phyloP scores from a whole-genome alignment of 495 filamentous ascomycete species.

The Neurospora tetrasperma region DNA sequence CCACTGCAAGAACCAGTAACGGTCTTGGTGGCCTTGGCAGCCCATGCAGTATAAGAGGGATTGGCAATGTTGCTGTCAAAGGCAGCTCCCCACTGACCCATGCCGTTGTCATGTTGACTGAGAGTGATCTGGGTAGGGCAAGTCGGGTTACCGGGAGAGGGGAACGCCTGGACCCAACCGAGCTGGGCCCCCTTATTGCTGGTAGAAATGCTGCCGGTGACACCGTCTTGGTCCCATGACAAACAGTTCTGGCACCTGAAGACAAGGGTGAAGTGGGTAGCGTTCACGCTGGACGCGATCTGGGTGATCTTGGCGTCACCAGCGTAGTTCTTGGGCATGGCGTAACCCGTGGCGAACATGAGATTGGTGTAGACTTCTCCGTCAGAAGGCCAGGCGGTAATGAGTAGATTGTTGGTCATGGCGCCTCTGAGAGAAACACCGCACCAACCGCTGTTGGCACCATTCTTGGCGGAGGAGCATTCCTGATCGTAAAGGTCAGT shows the following conservation, averaged over 20 bases:
- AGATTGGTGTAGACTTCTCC: slow-evolving; percentile 42
- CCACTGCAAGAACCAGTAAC: slow-evolving; percentile 27
- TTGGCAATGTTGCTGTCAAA: slow-evolving; percentile 33
- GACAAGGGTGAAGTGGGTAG: slow-evolving; percentile 44
- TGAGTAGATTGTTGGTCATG: slow-evolving; percentile 50
- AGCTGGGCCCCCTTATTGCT: slow-evolving; percentile 16
- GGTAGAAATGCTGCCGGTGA: slow-evolving; percentile 14
- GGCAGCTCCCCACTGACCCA: slow-evolving; percentile 35
- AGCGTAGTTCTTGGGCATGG: slow-evolving; percentile 45
- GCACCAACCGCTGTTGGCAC: slow-evolving; percentile 39
- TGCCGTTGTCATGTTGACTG: slow-evolving; percentile 27
- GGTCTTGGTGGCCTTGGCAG: slow-evolving; percentile 33
- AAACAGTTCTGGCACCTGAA: slow-evolving; percentile 56
- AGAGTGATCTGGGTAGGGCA: slow-evolving; percentile 25
- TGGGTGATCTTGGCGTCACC: slow-evolving; percentile 48
- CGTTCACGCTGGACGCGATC: slow-evolving; percentile 44
- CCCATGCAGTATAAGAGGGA: slow-evolving; percentile 42
- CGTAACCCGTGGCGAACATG: slow-evolving; percentile 47
- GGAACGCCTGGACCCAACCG: slow-evolving; percentile 26
- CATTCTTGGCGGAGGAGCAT: slow-evolving; percentile 19
- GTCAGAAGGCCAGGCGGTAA: slow-evolving; percentile 45
- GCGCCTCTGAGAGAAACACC: slow-evolving; percentile 43
- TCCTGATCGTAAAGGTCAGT: slow-evolving; percentile 14
- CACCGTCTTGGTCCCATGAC: slow-evolving; percentile 33
- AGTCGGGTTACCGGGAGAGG: slow-evolving; percentile 21